Evolutionary conservation across 805 yeast genomes (phyloP).

Genomic region (Sugiyamaella floridensis): DNA sequence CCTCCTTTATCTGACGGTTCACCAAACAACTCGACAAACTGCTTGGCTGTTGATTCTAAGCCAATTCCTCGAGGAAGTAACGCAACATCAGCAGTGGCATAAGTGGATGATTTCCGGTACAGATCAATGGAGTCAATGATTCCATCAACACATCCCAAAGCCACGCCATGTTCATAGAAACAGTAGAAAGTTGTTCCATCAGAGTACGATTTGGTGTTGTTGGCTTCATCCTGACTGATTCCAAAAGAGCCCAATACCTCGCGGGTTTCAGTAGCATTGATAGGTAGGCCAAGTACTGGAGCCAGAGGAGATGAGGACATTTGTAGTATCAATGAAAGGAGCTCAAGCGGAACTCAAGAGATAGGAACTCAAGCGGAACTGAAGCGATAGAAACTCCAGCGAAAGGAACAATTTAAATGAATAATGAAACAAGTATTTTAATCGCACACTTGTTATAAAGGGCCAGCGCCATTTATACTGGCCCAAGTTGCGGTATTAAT

Average conservation of each 20-base stretch:
- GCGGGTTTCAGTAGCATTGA: not conserved
- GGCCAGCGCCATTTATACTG: too few relatives aligned
- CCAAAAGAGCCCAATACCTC: not conserved
- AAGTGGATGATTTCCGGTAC: conserved; percentile 24
- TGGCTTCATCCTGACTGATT: not conserved
- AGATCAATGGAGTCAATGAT: conserved; percentile 34
- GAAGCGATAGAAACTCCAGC: too few relatives aligned
- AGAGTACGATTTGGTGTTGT: conserved; percentile 7
- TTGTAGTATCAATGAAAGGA: too few relatives aligned
- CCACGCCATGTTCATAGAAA: conserved; percentile 19
- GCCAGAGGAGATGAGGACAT: not conserved
- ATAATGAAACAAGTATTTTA: too few relatives aligned
- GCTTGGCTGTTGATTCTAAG: conserved; percentile 24
- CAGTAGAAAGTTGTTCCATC: conserved; percentile 17
- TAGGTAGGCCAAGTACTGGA: not conserved
- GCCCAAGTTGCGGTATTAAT: too few relatives aligned
- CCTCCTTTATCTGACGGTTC: conserved; percentile 40
- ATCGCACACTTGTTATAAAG: too few relatives aligned
- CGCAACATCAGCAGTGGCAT: conserved; percentile 11
- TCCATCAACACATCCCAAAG: conserved; percentile 11
- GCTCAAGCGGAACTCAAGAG: too few relatives aligned
- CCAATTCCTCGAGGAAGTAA: conserved; percentile 12
- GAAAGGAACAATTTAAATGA: too few relatives aligned
- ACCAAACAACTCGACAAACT: conserved; percentile 31
- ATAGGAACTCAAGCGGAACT: too few relatives aligned